Conservation (phyloP, 2,329 filamentous ascomycete genomes). For the Penicillium sclerotigenum region DNA sequence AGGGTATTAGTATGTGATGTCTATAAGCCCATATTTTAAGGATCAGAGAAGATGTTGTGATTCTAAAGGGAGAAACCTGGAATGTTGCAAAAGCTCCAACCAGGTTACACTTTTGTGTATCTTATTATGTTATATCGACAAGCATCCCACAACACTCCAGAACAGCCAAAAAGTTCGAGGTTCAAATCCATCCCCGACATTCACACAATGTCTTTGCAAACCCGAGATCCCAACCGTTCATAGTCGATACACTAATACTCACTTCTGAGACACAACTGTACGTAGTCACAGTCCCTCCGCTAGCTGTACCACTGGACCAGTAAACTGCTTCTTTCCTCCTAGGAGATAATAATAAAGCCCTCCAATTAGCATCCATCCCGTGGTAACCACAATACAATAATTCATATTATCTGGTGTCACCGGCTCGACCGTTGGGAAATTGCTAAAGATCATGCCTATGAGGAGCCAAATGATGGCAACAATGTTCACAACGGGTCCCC, state of each 20-base stretch:
- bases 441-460: constrained; percentile 21
- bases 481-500: constrained; percentile 15
- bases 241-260: no score
- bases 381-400: constrained; percentile 20
- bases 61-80: background rate
- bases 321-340: constrained; percentile 16
- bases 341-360: constrained; percentile 17
- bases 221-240: no score
- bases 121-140: background rate
- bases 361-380: constrained; percentile 18
- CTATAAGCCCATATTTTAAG: background rate
- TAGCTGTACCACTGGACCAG: constrained; percentile 14
- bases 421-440: constrained; percentile 20
- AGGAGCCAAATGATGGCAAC: constrained; percentile 15
- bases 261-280: no score
- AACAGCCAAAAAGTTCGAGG: no score
- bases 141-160: background rate
- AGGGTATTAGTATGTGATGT: background rate
- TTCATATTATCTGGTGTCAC: constrained; percentile 22
- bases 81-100: background rate
- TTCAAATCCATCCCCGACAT: no score
- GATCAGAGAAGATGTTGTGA: background rate
- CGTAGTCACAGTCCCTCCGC: constrained; percentile 11
- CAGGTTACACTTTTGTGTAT: background rate
- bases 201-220: no score